Base-by-base conservation (phyloP, 2,329 filamentous ascomycete species). In the Xylaria sp. region DNA sequence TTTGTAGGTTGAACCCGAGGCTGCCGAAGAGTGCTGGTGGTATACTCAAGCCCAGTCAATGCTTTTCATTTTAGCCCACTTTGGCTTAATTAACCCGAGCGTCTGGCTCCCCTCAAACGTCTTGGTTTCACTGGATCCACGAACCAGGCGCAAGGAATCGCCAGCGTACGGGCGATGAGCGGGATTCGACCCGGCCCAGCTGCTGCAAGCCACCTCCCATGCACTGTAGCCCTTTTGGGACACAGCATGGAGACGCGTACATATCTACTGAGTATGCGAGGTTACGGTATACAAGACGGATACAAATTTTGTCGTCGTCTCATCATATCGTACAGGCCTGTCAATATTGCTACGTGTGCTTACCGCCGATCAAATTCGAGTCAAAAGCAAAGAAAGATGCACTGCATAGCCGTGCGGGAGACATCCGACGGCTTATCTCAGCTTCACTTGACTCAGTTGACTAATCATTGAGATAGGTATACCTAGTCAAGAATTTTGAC, bases 201-300 rank as follows among this genome's bases (percentile, higher is more conserved):
- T 65, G 61, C 69, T 71, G 69, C 69, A 71, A 69, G 69, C 69
- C 67, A 71, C 69, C 37, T 62, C 44, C 57, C 67, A 69, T 71
- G 64, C 69, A 64, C 64, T 64, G 58, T 63, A 58, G 58, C 16
- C 61, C 37, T 50, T 57, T 61, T 47, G 27, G 59, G 66, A 48
- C 48, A 62, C 63, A 44, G 53, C 63, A 58, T 50, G 13, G 10
- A 57, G 29, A 29, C 42, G 40, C 51, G 42, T 62, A 58, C 58
- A 62, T 50, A 50, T 48, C n/a, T 54, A 12, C 27, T 27, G 25
- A 35, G 32, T 35, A 35, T 35, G 32, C n/a, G 5, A 6, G 6
- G 27, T 29, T 29, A 60, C 55, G 18, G 55, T 44, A 21, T 29
- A 50, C 60, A 53, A 35, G 54, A 35, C 35, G 35, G 55, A 23